Base-by-base conservation (phyloP, 495 filamentous ascomycete species). In the Letharia lupina region DNA sequence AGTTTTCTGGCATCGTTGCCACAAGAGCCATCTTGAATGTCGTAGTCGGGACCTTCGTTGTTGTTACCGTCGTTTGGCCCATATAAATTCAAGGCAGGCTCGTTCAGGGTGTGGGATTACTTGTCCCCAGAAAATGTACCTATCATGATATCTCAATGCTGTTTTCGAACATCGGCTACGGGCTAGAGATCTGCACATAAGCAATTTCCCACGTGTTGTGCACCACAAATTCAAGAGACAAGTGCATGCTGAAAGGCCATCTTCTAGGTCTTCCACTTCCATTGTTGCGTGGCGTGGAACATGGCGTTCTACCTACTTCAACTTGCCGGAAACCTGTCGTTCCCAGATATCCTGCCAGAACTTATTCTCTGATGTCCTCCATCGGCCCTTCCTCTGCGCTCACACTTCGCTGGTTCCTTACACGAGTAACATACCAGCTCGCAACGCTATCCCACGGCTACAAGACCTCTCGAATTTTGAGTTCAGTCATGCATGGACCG, bases 301-400 rank as follows among this genome's bases (percentile, higher is more conserved):
- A 56, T 98, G 94, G 94, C 87, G 90, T 67, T 83, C 86, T 61
- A 96, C 93, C 4, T 85, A 86, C 72, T 81, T 97, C 33, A 79
- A 81, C 42, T 75, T 90, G n/a, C 80, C 86, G 0, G 62, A 74
- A 20, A 80, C 81, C 16, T 68, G 75, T 45, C 75, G 76, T 44
- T 75, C 79, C 31, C 76, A 75, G 60, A 79, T 95, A 60, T 79
- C 85, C 59, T 96, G 93, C 72, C 83, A 82, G 35, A 84, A 85
- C 70, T 82, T 98, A n/a, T 98, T 87, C 76, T 96, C 94, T 15
- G 94, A 98, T 76, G 82, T 87, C 40, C 82, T 98, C 16, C 89
- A 97, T 75, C 89, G 93, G 18, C 94, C 94, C 0, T 97, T 95
- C 74, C 88, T 89, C 70, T 97, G 94, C 78, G 87, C 91, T 35